These are phyloP conservation scores for Lathyrus sativus DNA, from an alignment of 306 rosid species.

Conservation along the genomic window DNA sequence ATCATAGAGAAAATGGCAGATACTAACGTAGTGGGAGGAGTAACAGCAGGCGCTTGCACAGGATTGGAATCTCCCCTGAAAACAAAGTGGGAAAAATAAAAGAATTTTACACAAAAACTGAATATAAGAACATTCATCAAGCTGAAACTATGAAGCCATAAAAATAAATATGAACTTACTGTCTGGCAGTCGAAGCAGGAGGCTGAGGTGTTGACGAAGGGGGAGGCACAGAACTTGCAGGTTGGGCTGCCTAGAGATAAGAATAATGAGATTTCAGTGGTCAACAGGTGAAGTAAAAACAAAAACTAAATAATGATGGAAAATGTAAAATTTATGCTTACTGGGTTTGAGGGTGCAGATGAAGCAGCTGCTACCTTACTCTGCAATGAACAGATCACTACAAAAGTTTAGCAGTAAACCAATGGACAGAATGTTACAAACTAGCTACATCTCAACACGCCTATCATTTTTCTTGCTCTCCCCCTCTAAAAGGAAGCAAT, in stretches of 20 bases:
- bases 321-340: slow-evolving; percentile 18
- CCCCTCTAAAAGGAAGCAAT: not conserved
- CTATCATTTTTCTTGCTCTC: slow-evolving; percentile 14
- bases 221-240: slow-evolving; percentile 46
- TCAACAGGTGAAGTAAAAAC: slow-evolving; percentile 16
- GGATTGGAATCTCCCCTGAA: slow-evolving; percentile 50
- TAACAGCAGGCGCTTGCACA: slow-evolving; percentile 46
- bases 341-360: slow-evolving; percentile 36
- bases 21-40: slow-evolving; percentile 51
- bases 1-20: slow-evolving; percentile 32
- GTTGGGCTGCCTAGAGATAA: slow-evolving; percentile 39
- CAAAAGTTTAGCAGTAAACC: slow-evolving; percentile 18
- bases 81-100: slow-evolving; percentile 3
- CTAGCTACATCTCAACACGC: not conserved
- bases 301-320: slow-evolving; percentile 4
- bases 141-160: slow-evolving; percentile 19
- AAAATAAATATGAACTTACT: slow-evolving; percentile 54
- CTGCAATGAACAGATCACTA: slow-evolving; percentile 25
- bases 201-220: slow-evolving; percentile 43
- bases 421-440: slow-evolving; percentile 15
- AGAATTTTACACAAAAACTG: slow-evolving; percentile 5
- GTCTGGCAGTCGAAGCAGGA: slow-evolving; percentile 44
- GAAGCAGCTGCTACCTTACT: slow-evolving; percentile 40
- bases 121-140: slow-evolving; percentile 4
- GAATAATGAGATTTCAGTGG: slow-evolving; percentile 10